Base-by-base conservation (phyloP, 305 asterid species). In the Caryopteris hybrid region DNA sequence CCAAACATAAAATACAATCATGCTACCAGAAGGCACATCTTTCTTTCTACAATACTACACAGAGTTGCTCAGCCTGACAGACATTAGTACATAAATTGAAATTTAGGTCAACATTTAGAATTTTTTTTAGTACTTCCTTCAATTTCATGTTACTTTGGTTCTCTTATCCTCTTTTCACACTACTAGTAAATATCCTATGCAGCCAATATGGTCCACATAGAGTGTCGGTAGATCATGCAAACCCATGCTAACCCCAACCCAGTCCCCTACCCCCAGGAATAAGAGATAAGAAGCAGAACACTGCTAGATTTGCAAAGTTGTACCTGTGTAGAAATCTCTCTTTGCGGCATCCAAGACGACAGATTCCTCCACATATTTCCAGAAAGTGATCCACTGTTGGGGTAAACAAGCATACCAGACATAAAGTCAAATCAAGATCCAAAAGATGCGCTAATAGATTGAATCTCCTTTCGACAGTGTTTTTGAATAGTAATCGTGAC, bases 331-430 rank as follows among this genome's bases (percentile, higher is more conserved):
- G 90, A 66, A 67, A 73, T 85, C 53, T 73, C 96, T 76, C 97
- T 82, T 50, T 79, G 96, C 66, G 95, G 97, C 92, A 93, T 83
- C 96, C 88, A 84, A 36, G 96, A 84, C 71, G 93, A 84, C 11
- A 87, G 73, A 78, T 84, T 89, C 79, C 90, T 76, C 96, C 91
- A 91, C 61, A 81, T 60, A 77, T 83, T 86, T 82, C 95, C 96
- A 78, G 96, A 83, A 75, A 91, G 84, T 73, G 88, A 74, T 69
- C 91, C 95, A 80, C 88, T 89, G 59, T 55, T 71, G 53, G 69
- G 42, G 60, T 34, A 66, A 68, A 74, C 25, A 70, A 43, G 67
- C 25, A 59, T 13, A 69, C 69, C 20, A 74, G 50, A 58, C 45
- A 59, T 31, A 47, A 20, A 56, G n/a, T 18, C 66, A 59, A 23